Percentiles rank a stretch among this genome's conserved stretches.
These are phyloP conservation scores for Geum urbanum DNA, from an alignment of 306 rosid species.

Conservation along the genomic window DNA sequence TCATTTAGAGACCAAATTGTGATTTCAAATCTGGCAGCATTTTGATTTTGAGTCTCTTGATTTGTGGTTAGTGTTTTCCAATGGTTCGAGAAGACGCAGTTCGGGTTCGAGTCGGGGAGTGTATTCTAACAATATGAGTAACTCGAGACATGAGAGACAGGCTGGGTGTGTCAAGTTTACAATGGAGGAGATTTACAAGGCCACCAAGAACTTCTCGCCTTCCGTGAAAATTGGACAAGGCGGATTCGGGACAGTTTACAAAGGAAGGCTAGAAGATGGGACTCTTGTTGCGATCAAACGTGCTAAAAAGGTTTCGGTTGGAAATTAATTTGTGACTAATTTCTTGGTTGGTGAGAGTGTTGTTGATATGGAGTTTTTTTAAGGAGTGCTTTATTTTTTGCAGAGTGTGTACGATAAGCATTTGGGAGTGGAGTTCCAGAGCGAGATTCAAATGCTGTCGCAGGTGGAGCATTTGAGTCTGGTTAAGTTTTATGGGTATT, in stretches of 20 bases:
- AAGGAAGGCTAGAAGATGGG: slow-evolving; percentile 71
- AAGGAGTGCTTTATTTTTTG: slow-evolving; percentile 6
- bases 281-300: slow-evolving; percentile 78
- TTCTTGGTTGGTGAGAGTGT: slow-evolving; percentile 5
- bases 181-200: slow-evolving; percentile 62
- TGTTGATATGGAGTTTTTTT: slow-evolving; percentile 1
- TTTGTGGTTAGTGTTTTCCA: slow-evolving; percentile 41
- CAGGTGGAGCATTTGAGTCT: slow-evolving; percentile 81
- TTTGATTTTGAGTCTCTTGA: slow-evolving; percentile 14
- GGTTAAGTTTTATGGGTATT: slow-evolving; percentile 74
- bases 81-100: slow-evolving; percentile 44
- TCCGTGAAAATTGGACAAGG: slow-evolving; percentile 89
- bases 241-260: slow-evolving; percentile 89
- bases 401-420: slow-evolving; percentile 75
- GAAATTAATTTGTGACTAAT: neutral
- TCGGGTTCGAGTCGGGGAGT: slow-evolving; percentile 42
- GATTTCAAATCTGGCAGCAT: no score
- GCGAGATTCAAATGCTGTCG: slow-evolving; percentile 80
- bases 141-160: slow-evolving; percentile 44
- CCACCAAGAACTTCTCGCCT: slow-evolving; percentile 79
- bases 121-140: slow-evolving; percentile 26
- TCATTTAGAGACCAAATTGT: no score
- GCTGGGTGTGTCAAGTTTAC: slow-evolving; percentile 54
- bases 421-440: slow-evolving; percentile 74
- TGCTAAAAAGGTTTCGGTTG: slow-evolving; percentile 72